Conservation (phyloP, 805 yeast species). For the Candida sonorensis region DNA sequence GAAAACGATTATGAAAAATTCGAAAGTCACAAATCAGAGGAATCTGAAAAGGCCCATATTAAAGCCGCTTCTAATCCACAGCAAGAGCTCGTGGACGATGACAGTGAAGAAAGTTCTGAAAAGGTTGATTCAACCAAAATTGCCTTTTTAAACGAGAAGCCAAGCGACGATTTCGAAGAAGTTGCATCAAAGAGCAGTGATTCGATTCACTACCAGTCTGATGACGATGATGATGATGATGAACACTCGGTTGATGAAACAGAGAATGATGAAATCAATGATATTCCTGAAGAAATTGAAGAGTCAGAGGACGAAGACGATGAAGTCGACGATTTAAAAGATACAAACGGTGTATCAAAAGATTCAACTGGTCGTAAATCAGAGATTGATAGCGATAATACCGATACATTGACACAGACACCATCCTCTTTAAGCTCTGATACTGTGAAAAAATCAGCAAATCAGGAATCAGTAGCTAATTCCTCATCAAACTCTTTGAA, state of each 20-base stretch:
- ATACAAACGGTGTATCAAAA: background rate
- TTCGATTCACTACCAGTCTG: too few species aligned
- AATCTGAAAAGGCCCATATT: too few species aligned
- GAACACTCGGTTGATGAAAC: constrained; percentile 5
- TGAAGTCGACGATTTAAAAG: constrained; percentile 7
- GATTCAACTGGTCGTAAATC: too few species aligned
- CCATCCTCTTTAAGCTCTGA: background rate
- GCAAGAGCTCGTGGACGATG: too few species aligned
- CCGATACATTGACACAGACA: background rate
- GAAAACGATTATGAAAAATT: constrained; percentile 21
- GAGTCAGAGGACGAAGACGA: constrained; percentile 7
- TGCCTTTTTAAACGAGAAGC: too few species aligned
- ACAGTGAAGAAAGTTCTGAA: too few species aligned
- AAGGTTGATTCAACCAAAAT: too few species aligned
- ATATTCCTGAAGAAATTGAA: constrained; percentile 1
- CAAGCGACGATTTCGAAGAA: constrained; percentile 26
- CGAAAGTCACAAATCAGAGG: constrained; percentile 5
- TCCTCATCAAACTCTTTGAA: background rate
- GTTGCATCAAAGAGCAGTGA: too few species aligned
- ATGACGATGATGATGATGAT: constrained; percentile 15
- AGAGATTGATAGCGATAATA: too few species aligned
- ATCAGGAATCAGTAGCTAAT: background rate
- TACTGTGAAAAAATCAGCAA: background rate
- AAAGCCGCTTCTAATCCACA: too few species aligned
- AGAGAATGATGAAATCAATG: constrained; percentile 6